Percentiles rank a stretch among this genome's conserved stretches.
These are phyloP conservation scores for Euptelea pleiosperma DNA, from an alignment of 164 flowering plant species.

Conservation along the genomic window DNA sequence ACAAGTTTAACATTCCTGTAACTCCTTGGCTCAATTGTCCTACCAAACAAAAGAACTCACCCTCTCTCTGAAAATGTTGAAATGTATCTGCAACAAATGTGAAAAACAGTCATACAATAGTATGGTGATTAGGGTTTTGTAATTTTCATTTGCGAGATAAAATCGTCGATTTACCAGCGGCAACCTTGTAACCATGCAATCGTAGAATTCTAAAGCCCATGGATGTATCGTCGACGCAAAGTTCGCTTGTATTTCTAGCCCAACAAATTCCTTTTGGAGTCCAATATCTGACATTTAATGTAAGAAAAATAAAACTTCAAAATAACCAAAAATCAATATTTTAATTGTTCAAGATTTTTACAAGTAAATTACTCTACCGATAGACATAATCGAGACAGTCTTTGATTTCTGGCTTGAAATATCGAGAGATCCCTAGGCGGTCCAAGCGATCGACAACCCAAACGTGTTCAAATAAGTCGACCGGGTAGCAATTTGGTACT, in stretches of 20 bases:
- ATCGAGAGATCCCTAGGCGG: conserved; percentile 63
- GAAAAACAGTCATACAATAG: background rate
- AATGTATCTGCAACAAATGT: conserved; percentile 49
- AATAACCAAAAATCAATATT: background rate
- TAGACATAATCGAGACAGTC: conserved; percentile 44
- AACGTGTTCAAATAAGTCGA: conserved; percentile 58
- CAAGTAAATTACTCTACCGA: conserved; percentile 28
- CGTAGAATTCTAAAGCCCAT: conserved; percentile 85
- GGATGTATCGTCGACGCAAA: conserved; percentile 80
- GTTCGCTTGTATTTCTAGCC: conserved; percentile 64
- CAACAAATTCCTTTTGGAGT: conserved; percentile 68
- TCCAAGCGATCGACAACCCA: conserved; percentile 68
- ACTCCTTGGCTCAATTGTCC: conserved; percentile 78
- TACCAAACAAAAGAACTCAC: conserved; percentile 61
- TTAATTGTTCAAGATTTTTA: too few relatives aligned
- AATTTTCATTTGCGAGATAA: too few relatives aligned
- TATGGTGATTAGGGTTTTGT: too few relatives aligned
- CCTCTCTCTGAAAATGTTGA: conserved; percentile 52
- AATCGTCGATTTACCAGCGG: conserved; percentile 58
- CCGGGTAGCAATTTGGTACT: conserved; percentile 72
- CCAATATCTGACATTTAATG: conserved; percentile 50
- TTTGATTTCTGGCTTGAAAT: conserved; percentile 40
- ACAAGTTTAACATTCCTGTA: conserved; percentile 75
- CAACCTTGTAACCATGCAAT: too few relatives aligned
- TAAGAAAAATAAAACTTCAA: background rate